Conservation (phyloP, 345 rosid genomes). For the Brassica juncea region DNA sequence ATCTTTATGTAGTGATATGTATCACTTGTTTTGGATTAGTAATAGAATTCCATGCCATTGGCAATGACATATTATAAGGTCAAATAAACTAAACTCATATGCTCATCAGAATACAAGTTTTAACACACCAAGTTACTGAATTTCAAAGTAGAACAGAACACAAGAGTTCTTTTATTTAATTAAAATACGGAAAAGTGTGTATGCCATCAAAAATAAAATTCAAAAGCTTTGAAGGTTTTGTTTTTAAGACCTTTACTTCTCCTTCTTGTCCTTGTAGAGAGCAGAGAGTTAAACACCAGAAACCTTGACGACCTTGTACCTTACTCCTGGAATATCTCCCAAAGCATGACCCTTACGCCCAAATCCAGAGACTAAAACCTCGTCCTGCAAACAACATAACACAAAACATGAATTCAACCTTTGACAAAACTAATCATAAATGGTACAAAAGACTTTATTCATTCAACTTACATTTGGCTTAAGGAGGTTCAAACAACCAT, state of each 20-base stretch:
- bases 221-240: background rate
- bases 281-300: background rate
- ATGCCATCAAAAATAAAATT: background rate
- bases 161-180: too few relatives aligned
- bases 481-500: too few relatives aligned
- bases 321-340: background rate
- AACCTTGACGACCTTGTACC: background rate
- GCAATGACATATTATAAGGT: background rate
- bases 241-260: background rate
- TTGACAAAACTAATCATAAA: background rate
- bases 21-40: conserved; percentile 17
- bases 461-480: background rate
- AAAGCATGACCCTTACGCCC: background rate
- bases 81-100: background rate
- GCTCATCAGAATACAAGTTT: background rate
- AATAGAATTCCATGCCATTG: too few relatives aligned
- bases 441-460: background rate
- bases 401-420: background rate
- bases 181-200: background rate
- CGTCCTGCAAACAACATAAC: background rate
- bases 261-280: background rate
- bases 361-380: background rate
- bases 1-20: background rate
- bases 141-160: too few relatives aligned
- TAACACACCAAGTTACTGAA: background rate